These are phyloP conservation scores for Picochlorum sp. DNA, from an alignment of 139 green algal genomes.

Conservation along the genomic window DNA sequence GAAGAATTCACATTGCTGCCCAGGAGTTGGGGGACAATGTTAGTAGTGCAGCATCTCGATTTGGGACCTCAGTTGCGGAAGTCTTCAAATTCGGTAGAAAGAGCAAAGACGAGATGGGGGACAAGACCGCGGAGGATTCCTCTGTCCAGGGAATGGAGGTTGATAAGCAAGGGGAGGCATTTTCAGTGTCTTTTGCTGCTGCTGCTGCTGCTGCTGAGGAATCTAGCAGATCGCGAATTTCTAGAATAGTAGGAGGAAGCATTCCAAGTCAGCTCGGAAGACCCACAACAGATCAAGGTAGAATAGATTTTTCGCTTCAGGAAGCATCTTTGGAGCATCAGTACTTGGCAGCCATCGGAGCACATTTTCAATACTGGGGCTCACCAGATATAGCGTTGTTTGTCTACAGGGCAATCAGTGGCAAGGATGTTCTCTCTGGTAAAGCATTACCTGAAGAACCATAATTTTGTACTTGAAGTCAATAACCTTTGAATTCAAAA, in stretches of 20 bases:
- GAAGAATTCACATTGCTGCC: constrained; percentile 42
- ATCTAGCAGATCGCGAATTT: neutral
- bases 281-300: constrained; percentile 9
- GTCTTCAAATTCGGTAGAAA: constrained; percentile 7
- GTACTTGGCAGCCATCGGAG: constrained; percentile 30
- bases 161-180: neutral
- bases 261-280: neutral
- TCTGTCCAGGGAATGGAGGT: neutral
- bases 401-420: constrained; percentile 31
- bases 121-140: neutral
- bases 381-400: constrained; percentile 39
- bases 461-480: neutral
- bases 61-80: constrained; percentile 10
- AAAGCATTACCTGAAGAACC: neutral
- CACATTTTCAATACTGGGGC: constrained; percentile 49
- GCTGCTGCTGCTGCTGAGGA: neutral
- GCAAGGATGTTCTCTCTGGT: constrained; percentile 30
- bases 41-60: constrained; percentile 16
- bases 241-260: neutral
- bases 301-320: constrained; percentile 50
- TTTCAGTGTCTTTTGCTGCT: neutral
- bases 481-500: neutral
- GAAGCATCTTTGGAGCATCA: constrained; percentile 33
- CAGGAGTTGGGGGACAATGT: constrained; percentile 31
- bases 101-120: neutral